Evolutionary conservation across 192 early-diverging fungal species (phyloP), one percentile per base, ranked within the genome.

Genomic region (Diversispora epigaea): DNA sequence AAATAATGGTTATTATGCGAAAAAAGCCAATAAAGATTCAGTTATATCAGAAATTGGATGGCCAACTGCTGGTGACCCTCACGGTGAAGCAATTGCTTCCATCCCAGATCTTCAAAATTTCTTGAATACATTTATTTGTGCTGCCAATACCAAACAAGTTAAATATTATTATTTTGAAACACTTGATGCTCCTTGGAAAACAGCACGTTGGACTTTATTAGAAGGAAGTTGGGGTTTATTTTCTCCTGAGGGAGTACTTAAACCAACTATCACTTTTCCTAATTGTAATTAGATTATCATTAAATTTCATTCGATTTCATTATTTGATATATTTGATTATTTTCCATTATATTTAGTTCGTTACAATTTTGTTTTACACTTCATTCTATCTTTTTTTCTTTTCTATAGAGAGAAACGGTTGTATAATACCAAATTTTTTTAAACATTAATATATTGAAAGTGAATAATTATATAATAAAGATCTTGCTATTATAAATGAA

Each of bases 111-210:
- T 89, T 63, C 85, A 91, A 78, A 83, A 63, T n/a, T 91, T 88
- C 62, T 67, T 89, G 55, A 56, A 84, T 65, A 83, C 84, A 60
- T 91, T 87, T 75, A 81, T 89, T 7, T 91, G 90, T 68, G 78
- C 79, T 14, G 90, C 90, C 22, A 86, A 88, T 63, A 78, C 80
- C 9, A 76, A 81, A 57, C 81, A 83, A 3, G 68, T 86, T 21
- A 78, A 86, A 39, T 91, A 91, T 68, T 87, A 87, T 62, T 91
- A 82, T 82, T 91, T 91, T 78, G 86, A 86, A 63, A 84, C 88
- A 4, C 88, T 89, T 80, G 90, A 91, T 68, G 88, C 89, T 68
- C 86, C 88, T 5, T 91, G 90, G 90, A 91, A 91, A 77, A 81
- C 68, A 17, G 43, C 57, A 3, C 67, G 9, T 12, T 71, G 19